These are phyloP conservation scores for Tylopilus felleus DNA, from an alignment of 768 basidiomycete species.

Conservation along the genomic window DNA sequence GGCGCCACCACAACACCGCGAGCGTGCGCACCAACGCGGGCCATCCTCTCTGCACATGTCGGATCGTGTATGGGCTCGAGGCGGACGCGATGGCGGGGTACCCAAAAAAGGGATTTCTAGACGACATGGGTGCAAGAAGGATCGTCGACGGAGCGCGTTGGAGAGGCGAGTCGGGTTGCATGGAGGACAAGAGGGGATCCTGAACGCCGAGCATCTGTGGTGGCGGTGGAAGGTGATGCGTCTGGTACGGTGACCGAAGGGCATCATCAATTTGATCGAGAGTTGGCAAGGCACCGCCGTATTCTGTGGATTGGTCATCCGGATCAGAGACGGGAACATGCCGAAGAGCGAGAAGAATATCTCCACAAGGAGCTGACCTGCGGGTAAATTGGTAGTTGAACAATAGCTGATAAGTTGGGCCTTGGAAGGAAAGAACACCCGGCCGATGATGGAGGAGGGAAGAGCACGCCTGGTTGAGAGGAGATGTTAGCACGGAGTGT, in stretches of 20 bases:
- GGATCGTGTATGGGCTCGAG: conserved; percentile 40
- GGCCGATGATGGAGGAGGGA: conserved; percentile 54
- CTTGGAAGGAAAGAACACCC: conserved; percentile 63
- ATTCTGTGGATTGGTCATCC: conserved; percentile 46
- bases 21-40: conserved; percentile 66
- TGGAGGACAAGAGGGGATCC: background rate
- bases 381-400: conserved; percentile 49
- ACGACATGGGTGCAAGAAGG: conserved; percentile 51
- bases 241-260: conserved; percentile 25
- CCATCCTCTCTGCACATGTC: conserved; percentile 63
- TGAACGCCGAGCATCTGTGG: background rate
- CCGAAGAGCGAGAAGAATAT: background rate
- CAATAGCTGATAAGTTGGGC: conserved; percentile 56
- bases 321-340: conserved; percentile 8
- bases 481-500: conserved; percentile 6
- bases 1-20: conserved; percentile 59
- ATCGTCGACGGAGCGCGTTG: conserved; percentile 11
- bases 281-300: conserved; percentile 58
- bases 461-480: conserved; percentile 50
- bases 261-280: conserved; percentile 52
- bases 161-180: background rate
- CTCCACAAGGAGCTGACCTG: conserved; percentile 32
- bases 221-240: conserved; percentile 1
- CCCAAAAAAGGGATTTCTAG: conserved; percentile 71
- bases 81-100: conserved; percentile 49